Evolutionary conservation across 1,284 basidiomycete genomes (phyloP), one percentile per base, ranked within the genome.

Genomic region (Ustilago hordei): DNA sequence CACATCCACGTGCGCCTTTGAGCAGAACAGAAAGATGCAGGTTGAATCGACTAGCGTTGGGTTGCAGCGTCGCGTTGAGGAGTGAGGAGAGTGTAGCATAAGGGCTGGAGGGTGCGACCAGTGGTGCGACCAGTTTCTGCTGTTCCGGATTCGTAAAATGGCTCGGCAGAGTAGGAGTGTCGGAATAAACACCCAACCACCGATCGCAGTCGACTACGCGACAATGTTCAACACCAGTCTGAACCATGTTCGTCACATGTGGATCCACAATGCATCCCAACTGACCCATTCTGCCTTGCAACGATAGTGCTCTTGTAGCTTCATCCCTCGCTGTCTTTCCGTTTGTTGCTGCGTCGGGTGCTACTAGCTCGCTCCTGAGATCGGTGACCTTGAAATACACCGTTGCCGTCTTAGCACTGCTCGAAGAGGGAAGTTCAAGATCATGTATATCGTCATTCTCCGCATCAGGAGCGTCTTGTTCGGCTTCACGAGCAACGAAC

Each of bases 371-470:
- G 78, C 91, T 90, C 41, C 93, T 91, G 28, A 98, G 87, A 61
- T 92, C 90, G 9, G 93, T 93, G 62, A 98, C 89, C 66, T 91
- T 87, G 86, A 98, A 98, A 86, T 91, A 94, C 0, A 91, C 90
- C 12, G 90, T 81, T 0, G 84, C 88, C 58, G 85, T 89, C 59
- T 74, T 69, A 45, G 54, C 64, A 8, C 62, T 55, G 4, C 61
- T 38, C 1, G 53, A 60, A 4, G 69, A 69, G 6, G 69, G 74
- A n/a, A 72, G 57, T 31, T 64, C 55, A 23, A 74, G 56, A 23
- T 80, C 78, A 43, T 67, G 72, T 36, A 68, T 83, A 17, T 84
- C 82, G n/a, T 88, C 86, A 2, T 87, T 86, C 15, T 85, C 81
- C 9, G 84, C 81, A 6, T 81, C 80, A 7, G 83, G 62, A 3